Evolutionary conservation across 495 filamentous ascomycete genomes (phyloP).

Genomic region (Podospora appendiculata): DNA sequence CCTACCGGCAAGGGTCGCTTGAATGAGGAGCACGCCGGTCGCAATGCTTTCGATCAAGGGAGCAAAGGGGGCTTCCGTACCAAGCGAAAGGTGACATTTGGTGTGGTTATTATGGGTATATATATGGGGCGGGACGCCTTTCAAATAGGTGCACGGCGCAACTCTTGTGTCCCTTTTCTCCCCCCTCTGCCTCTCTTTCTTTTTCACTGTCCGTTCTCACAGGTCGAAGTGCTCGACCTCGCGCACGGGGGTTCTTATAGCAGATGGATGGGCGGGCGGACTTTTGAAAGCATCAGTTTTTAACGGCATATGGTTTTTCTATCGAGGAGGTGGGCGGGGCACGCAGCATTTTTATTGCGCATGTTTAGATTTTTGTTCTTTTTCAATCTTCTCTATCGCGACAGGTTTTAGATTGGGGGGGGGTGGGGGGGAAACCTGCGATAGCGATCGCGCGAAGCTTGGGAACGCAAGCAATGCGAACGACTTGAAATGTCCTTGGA

Average conservation of each 20-base stretch:
- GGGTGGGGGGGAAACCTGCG: too few species aligned
- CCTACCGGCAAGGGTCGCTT: too few species aligned
- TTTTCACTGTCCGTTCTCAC: neutral
- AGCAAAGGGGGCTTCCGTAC: neutral
- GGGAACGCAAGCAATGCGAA: too few species aligned
- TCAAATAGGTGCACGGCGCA: conserved; percentile 4
- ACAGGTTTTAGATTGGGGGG: too few species aligned
- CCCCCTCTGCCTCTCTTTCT: neutral
- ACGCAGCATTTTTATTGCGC: too few species aligned
- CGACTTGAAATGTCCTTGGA: too few species aligned
- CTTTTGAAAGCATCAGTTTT: neutral
- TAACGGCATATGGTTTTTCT: too few species aligned
- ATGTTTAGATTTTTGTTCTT: neutral
- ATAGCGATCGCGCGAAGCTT: too few species aligned
- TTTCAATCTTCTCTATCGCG: neutral
- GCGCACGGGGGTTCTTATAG: neutral
- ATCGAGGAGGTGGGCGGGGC: too few species aligned
- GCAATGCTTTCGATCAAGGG: neutral
- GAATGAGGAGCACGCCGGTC: too few species aligned
- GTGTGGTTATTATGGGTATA: neutral
- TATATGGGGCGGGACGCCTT: conserved; percentile 1
- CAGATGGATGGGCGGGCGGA: neutral
- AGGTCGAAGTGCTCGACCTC: conserved; percentile 16
- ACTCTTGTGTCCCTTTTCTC: neutral
- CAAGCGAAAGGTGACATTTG: neutral